These are phyloP conservation scores for Hymenoscyphus albidus DNA, from an alignment of 2,329 filamentous ascomycete genomes.

Conservation along the genomic window DNA sequence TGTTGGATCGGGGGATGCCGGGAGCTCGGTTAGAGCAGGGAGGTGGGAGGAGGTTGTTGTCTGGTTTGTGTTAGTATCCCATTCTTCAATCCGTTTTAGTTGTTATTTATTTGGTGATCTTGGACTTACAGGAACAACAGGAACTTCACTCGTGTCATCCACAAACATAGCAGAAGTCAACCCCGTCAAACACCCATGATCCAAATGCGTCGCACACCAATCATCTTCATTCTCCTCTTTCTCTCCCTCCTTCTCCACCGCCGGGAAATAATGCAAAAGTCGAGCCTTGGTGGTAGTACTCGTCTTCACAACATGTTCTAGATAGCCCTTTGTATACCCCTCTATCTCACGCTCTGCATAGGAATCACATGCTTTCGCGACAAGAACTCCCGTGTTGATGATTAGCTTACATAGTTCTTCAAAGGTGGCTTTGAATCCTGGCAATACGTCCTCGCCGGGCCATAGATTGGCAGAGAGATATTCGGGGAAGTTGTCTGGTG, in stretches of 20 bases:
- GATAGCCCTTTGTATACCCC: constrained; percentile 71
- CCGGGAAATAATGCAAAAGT: constrained; percentile 88
- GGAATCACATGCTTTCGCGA: constrained; percentile 83
- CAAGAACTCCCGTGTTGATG: constrained; percentile 83
- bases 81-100: constrained; percentile 7
- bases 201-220: constrained; percentile 89
- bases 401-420: constrained; percentile 76
- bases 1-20: constrained; percentile 72
- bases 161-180: constrained; percentile 96
- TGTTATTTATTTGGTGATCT: background rate
- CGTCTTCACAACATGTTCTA: constrained; percentile 81
- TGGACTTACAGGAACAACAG: constrained; percentile 30
- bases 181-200: constrained; percentile 91
- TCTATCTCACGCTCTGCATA: constrained; percentile 77
- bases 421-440: constrained; percentile 70
- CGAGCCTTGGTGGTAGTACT: constrained; percentile 89
- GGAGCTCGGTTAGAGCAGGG: constrained; percentile 64
- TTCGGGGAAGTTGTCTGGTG: constrained; percentile 67
- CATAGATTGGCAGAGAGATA: constrained; percentile 90
- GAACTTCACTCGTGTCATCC: constrained; percentile 59
- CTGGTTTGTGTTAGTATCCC: constrained; percentile 30
- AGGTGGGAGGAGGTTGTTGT: constrained; percentile 26
- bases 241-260: constrained; percentile 38
- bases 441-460: constrained; percentile 66
- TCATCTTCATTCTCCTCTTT: constrained; percentile 63